Evolutionary conservation across 495 filamentous ascomycete genomes (phyloP).

Genomic region (Amniculicola lignicola): DNA sequence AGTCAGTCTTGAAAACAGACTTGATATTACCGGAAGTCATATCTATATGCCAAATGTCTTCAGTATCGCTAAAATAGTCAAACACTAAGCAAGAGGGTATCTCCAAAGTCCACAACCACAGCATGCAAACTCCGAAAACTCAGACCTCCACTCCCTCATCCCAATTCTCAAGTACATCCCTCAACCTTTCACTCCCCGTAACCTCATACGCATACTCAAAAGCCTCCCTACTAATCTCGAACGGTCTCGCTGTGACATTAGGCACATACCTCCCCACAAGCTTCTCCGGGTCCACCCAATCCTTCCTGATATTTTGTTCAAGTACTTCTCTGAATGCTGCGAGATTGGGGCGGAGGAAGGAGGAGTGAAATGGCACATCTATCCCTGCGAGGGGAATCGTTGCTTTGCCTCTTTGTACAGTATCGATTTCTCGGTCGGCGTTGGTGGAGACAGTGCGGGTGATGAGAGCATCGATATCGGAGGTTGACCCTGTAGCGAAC

Average conservation of each 20-base stretch:
- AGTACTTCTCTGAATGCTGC: slow-evolving; percentile 38
- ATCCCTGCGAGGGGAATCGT: slow-evolving; percentile 46
- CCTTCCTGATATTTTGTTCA: slow-evolving; percentile 13
- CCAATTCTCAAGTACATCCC: slow-evolving; percentile 10
- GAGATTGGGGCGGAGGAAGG: slow-evolving; percentile 38
- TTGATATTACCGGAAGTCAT: no score
- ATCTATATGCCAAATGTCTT: no score
- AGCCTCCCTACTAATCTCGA: slow-evolving; percentile 22
- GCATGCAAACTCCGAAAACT: not conserved
- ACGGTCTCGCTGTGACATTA: slow-evolving; percentile 42
- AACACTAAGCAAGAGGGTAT: not conserved
- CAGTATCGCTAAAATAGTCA: no score
- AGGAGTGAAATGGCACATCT: slow-evolving; percentile 48
- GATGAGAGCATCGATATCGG: not conserved
- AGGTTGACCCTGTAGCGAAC: not conserved
- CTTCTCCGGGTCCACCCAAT: slow-evolving; percentile 33
- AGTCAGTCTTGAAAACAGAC: no score
- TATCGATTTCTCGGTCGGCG: not conserved
- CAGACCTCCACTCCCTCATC: not conserved
- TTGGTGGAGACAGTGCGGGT: not conserved
- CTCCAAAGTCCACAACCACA: not conserved
- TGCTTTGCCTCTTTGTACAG: slow-evolving; percentile 29
- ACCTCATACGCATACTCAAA: slow-evolving; percentile 17
- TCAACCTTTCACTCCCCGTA: slow-evolving; percentile 16
- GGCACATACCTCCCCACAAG: slow-evolving; percentile 43